Evolutionary conservation across 768 basidiomycete species (phyloP), one percentile per base, ranked within the genome.

Genomic region (Rickenella mellea): DNA sequence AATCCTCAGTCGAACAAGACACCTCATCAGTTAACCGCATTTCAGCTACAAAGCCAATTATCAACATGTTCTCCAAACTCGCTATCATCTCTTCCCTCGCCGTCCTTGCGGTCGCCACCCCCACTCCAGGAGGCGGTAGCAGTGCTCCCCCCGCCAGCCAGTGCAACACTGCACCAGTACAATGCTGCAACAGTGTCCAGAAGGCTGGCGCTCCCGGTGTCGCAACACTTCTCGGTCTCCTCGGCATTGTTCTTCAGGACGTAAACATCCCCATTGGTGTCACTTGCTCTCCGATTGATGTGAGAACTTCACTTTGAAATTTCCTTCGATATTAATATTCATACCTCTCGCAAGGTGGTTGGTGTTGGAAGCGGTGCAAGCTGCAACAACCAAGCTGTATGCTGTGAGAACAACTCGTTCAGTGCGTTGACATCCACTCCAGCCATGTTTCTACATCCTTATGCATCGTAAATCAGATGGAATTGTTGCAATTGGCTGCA

Each of bases 401-500:
- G 50, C 48, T 51, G 50, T 36, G 44, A 48, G 44, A 30, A 49
- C 39, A 50, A 43, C 43, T 36, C 27, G 26, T 37, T 45, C 29
- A 36, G 33, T 36, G 15, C 19, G 33, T 8, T 15, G 10, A 11
- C 10, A 11, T 9, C 33, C 24, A 19, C 33, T 17, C 33, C 10
- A 19, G 4, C 15, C 4, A 12, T 19, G 24, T 11, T 17, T 19
- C 5, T 7, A 36, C 12, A 36, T 4, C 3, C 19, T 22, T 36
- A 14, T 19, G 19, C 33, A 19, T 36, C 10, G 5, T 10, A 4
- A 11, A 10, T 36, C 10, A 36, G 33, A 55, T 32, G 66, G 66
- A 20, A 30, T 66, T 41, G 52, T 68, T 27, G 52, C 58, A 30
- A 53, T 67, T 47, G 65, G 63, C 28, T 66, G 67, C 53, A 50